These are phyloP conservation scores for Fusarium camptoceras DNA, from an alignment of 2,329 filamentous ascomycete species.

Conservation along the genomic window DNA sequence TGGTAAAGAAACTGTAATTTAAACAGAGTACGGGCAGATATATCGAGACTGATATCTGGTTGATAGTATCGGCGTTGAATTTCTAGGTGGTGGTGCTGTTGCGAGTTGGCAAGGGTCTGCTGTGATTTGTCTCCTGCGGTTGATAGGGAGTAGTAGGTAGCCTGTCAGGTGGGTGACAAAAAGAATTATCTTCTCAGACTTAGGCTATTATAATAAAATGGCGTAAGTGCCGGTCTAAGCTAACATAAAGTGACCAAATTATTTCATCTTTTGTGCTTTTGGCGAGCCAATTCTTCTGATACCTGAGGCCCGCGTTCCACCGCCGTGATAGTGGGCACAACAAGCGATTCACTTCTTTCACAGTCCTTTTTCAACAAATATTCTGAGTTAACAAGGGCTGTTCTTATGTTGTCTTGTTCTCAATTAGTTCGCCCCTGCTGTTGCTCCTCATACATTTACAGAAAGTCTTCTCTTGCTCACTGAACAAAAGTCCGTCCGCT, in stretches of 20 bases:
- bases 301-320: neutral
- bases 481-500: neutral
- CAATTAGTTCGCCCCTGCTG: neutral
- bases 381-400: neutral
- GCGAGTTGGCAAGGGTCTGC: neutral
- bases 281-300: too few relatives aligned
- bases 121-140: neutral
- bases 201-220: neutral
- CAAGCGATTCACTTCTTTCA: neutral
- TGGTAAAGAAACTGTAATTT: fast-evolving
- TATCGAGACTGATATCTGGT: neutral
- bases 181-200: neutral
- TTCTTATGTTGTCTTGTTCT: neutral
- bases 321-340: neutral
- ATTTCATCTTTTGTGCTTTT: neutral
- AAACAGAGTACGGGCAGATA: neutral
- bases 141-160: neutral
- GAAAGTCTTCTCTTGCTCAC: too few relatives aligned
- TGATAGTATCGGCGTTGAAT: neutral
- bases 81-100: neutral
- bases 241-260: neutral
- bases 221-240: neutral
- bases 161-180: too few relatives aligned
- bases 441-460: neutral
- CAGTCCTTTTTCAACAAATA: neutral